Conservation (phyloP, 139 green algal genomes). For the Chlorella sorokiniana region DNA sequence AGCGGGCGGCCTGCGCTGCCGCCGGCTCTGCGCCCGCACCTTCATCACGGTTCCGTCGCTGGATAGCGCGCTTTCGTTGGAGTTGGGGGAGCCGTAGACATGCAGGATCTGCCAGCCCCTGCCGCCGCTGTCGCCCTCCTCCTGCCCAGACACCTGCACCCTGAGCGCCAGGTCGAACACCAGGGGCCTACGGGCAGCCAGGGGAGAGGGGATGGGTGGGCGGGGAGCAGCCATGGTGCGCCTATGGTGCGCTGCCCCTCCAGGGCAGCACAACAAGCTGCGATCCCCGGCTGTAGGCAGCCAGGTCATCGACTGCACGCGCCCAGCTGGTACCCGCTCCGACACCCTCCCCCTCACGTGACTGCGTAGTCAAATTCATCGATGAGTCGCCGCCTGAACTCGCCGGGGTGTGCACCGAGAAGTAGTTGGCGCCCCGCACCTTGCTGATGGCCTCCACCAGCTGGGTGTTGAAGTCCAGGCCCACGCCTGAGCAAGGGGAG, state of each 20-base stretch:
- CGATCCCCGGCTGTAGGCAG: no score
- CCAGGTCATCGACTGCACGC: no score
- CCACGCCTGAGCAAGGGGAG: conserved; percentile 3
- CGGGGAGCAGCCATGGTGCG: not conserved
- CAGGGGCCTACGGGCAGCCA: conserved; percentile 31
- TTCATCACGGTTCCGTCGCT: conserved; percentile 18
- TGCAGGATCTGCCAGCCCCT: conserved; percentile 37
- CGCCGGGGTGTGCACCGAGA: conserved; percentile 37
- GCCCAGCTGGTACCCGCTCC: no score
- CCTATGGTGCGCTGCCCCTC: no score
- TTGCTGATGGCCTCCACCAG: conserved; percentile 29
- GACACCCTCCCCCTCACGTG: conserved; percentile 16
- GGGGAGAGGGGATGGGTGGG: not conserved
- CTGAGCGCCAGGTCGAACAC: conserved; percentile 44
- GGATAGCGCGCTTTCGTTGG: conserved; percentile 32
- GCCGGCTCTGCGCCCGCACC: not conserved
- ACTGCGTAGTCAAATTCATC: conserved; percentile 44
- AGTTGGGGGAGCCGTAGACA: conserved; percentile 35
- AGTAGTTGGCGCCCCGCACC: conserved; percentile 41
- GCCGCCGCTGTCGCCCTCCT: not conserved
- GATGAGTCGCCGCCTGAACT: conserved; percentile 44
- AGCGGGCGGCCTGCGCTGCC: not conserved
- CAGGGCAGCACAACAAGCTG: not conserved
- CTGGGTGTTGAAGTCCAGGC: conserved; percentile 50
- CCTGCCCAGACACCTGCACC: not conserved